Conservation (phyloP, 106 monocot species). For the Gastrodia elata region DNA sequence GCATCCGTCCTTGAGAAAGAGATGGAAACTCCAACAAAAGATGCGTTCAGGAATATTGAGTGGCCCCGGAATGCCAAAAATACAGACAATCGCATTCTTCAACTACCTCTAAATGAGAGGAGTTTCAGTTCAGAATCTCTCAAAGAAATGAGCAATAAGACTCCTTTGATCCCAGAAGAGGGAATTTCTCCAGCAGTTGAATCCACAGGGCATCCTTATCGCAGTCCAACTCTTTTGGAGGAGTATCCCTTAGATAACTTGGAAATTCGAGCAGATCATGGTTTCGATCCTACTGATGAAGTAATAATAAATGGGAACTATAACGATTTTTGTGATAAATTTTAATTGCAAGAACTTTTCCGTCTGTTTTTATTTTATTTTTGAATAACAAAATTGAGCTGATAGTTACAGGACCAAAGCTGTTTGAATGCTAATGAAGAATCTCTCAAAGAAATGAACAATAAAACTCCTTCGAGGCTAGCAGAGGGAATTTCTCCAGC, state of each 20-base stretch:
- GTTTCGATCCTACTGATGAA: constrained; percentile 21
- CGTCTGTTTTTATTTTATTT: too few species aligned
- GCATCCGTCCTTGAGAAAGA: constrained; percentile 2
- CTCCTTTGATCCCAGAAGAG: constrained; percentile 11
- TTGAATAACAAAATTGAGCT: neutral
- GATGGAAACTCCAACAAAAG: constrained; percentile 3
- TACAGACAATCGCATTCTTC: constrained; percentile 11
- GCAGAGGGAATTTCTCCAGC: constrained; percentile 9
- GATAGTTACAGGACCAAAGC: neutral
- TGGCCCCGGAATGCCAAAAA: constrained; percentile 4
- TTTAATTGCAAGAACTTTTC: too few species aligned
- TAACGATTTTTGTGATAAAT: too few species aligned
- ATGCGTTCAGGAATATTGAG: constrained; percentile 10
- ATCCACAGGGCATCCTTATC: constrained; percentile 9
- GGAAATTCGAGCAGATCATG: constrained; percentile 13
- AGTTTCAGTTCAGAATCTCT: constrained; percentile 17
- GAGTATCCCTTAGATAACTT: constrained; percentile 21
- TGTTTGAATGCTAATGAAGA: constrained; percentile 4
- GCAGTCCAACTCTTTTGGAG: constrained; percentile 20
- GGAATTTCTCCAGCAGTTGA: constrained; percentile 12
- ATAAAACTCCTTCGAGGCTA: constrained; percentile 10
- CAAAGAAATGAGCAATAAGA: constrained; percentile 12
- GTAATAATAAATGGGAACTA: too few species aligned
- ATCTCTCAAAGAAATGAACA: constrained; percentile 13
- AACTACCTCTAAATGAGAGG: constrained; percentile 11